Conservation (phyloP, 371 early-diverging fungal genomes). For the Apophysomyces elegans region DNA sequence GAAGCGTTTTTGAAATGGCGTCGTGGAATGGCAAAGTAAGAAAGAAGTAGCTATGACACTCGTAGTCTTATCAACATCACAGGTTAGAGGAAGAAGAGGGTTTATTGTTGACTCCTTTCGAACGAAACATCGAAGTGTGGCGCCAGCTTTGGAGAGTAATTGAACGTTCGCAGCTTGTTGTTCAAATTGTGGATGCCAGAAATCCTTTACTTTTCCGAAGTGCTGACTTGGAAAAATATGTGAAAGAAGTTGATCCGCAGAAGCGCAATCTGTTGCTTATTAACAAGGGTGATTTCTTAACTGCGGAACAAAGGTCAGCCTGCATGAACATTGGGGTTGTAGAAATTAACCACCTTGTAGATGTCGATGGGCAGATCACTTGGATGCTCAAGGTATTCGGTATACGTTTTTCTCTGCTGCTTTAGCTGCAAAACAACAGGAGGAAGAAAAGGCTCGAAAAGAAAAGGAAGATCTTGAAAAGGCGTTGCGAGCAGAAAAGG, state of each 20-base stretch:
- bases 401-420: constrained; percentile 93
- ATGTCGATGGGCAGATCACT: constrained; percentile 88
- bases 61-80: neutral
- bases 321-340: neutral
- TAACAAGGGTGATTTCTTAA: constrained; percentile 99
- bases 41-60: neutral
- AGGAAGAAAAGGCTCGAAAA: constrained; percentile 50
- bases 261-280: constrained; percentile 89
- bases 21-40: constrained; percentile 78
- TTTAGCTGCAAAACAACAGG: constrained; percentile 58
- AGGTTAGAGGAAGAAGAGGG: constrained; percentile 90
- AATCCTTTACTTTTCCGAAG: constrained; percentile 96
- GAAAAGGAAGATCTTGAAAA: constrained; percentile 44
- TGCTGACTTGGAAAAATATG: constrained; percentile 91
- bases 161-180: constrained; percentile 95
- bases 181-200: constrained; percentile 99
- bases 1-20: constrained; percentile 93
- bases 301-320: constrained; percentile 49
- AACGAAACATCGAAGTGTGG: constrained; percentile 99
- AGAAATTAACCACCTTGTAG: constrained; percentile 24
- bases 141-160: constrained; percentile 99
- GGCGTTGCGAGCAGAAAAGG: constrained; percentile 26
- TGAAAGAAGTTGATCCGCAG: constrained; percentile 83
- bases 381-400: constrained; percentile 77
- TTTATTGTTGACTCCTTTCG: constrained; percentile 95